A percentile compares a stretch with the other conserved stretches of the same genome.
phyloP scores from a whole-genome alignment of 2,329 filamentous ascomycete species.

The Aspergillus amoenus region DNA sequence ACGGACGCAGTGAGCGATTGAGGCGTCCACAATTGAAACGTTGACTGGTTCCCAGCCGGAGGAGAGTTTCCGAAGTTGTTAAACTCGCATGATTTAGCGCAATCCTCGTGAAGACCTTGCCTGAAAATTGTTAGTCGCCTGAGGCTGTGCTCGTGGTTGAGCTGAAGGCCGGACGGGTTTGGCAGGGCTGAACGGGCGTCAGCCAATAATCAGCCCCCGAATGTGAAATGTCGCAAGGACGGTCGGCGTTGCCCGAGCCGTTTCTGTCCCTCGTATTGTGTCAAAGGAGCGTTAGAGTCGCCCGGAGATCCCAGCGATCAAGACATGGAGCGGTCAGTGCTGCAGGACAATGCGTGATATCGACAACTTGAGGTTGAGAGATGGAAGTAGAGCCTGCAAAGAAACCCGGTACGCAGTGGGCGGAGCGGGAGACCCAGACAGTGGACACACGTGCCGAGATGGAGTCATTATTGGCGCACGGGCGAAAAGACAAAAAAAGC shows the following conservation, averaged over 20 bases:
- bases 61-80: not conserved
- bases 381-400: not conserved
- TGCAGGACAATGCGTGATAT: too few species aligned
- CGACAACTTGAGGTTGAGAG: not conserved
- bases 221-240: not conserved
- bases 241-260: conserved; percentile 11
- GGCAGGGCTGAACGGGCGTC: conserved; percentile 10
- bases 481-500: not conserved
- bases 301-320: not conserved
- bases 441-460: not conserved
- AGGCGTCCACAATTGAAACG: not conserved
- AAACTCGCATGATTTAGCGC: conserved; percentile 1
- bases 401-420: not conserved
- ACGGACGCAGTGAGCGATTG: not conserved
- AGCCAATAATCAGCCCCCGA: not conserved
- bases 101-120: not conserved
- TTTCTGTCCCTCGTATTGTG: not conserved
- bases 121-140: conserved; percentile 11
- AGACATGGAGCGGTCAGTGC: not conserved
- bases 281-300: conserved; percentile 1
- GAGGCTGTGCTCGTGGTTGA: conserved; percentile 15
- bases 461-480: not conserved
- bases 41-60: conserved; percentile 2
- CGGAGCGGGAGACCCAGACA: not conserved
- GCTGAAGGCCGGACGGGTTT: conserved; percentile 2